Base-by-base conservation (phyloP, 1,284 basidiomycete species). In the Phaffia rhodozyma region DNA sequence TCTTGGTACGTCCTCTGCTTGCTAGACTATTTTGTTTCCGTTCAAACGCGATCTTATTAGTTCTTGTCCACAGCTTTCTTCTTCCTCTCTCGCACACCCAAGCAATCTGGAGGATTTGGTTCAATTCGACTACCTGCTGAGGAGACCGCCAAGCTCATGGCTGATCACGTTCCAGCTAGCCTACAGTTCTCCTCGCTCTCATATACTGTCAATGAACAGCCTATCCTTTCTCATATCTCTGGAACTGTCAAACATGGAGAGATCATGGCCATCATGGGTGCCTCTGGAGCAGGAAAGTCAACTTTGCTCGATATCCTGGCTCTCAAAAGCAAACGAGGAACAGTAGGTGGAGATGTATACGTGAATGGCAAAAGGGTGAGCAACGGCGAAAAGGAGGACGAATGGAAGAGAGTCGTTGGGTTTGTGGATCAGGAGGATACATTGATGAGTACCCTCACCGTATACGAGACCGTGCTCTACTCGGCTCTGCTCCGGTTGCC, bases 401-500 rank as follows among this genome's bases (percentile, higher is more conserved):
- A 87, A 71, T 97, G 91, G 80, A 86, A 85, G 72, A 83, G 84
- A 34, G 85, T 97, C 13, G 84, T 87, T 66, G 94, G 94, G 43
- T 98, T 89, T 70, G 94, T 98, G 60, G 94, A 98, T 74, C 94
- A 98, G 76, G 94, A 97, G 75, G 94, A 98, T 74, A 94, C 92
- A 7, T 78, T 98, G 61, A 92, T 98, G 86, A 84, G 86, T 70
- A 97, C 94, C 1, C 77, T 98, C 73, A 97, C 93, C 1, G 94
- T 97, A 16, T 97, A 97, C 74, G 94, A 98, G 79, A 97, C 93
- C 0, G 87, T 98, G 20, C 75, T 97, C 61, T 96, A 93, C 73
- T 93, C 90, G 56, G 94, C 94, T 13, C 74, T 97, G 59, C 76
- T 98, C 69, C 78, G 94, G 66, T 76, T 97, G 52, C 94, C 94